These are phyloP conservation scores for Suillus bovinus DNA, from an alignment of 768 basidiomycete species.

Conservation along the genomic window DNA sequence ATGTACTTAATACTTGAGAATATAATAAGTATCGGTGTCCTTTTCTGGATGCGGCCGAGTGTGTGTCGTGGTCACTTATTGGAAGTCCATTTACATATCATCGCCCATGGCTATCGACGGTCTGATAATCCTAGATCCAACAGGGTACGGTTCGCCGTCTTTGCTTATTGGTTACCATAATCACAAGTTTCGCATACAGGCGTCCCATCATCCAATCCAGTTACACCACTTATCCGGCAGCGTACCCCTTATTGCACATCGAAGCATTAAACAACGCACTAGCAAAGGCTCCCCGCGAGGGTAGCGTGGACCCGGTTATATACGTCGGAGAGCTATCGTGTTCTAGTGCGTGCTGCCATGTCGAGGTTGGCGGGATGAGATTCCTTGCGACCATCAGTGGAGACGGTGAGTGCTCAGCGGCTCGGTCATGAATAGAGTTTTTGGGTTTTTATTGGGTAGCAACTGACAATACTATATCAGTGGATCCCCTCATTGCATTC, in stretches of 20 bases:
- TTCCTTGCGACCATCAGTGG: slow-evolving; percentile 81
- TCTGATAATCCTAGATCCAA: slow-evolving; percentile 73
- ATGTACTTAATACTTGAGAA: not conserved
- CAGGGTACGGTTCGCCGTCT: slow-evolving; percentile 52
- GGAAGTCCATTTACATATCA: not conserved
- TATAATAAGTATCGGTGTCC: not conserved
- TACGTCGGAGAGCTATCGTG: slow-evolving; percentile 54
- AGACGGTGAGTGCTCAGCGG: slow-evolving; percentile 60
- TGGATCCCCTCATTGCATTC: slow-evolving; percentile 88
- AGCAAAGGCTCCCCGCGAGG: slow-evolving; percentile 50
- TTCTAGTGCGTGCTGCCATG: slow-evolving; percentile 79
- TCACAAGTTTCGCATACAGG: slow-evolving; percentile 35
- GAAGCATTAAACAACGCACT: slow-evolving; percentile 80
- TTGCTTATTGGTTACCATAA: slow-evolving; percentile 14
- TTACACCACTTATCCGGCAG: slow-evolving; percentile 73
- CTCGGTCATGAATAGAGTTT: not conserved
- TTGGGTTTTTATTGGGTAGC: not conserved
- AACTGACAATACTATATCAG: slow-evolving; percentile 38
- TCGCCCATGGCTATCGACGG: slow-evolving; percentile 76
- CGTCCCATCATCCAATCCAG: slow-evolving; percentile 88
- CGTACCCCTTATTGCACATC: slow-evolving; percentile 84
- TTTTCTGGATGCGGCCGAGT: slow-evolving; percentile 1
- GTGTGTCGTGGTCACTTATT: not conserved
- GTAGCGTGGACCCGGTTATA: slow-evolving; percentile 73
- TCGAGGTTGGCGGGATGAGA: slow-evolving; percentile 72